Evolutionary conservation across 805 yeast genomes (phyloP).

Genomic region (Metschnikowia similis): DNA sequence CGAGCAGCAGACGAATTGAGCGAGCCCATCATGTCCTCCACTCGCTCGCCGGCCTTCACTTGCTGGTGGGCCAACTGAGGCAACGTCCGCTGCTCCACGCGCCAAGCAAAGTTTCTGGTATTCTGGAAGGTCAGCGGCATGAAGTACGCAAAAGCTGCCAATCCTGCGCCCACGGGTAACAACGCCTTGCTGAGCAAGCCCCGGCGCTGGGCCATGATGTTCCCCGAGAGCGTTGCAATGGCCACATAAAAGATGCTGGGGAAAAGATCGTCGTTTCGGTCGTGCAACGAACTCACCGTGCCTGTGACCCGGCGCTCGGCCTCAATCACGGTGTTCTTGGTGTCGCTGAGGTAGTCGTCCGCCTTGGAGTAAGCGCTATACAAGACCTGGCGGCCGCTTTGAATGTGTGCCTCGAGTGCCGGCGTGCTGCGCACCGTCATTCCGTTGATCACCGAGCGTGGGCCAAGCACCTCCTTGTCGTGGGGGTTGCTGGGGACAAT

Average conservation of each 20-base stretch:
- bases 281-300: slow-evolving; percentile 61
- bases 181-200: slow-evolving; percentile 50
- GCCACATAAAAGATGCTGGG: slow-evolving; percentile 68
- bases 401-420: slow-evolving; percentile 46
- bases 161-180: slow-evolving; percentile 58
- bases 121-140: slow-evolving; percentile 70
- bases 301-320: slow-evolving; percentile 61
- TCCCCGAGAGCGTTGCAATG: slow-evolving; percentile 68
- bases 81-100: slow-evolving; percentile 52
- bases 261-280: slow-evolving; percentile 60
- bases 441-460: slow-evolving; percentile 50
- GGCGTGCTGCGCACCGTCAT: slow-evolving; percentile 51
- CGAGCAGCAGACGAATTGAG: slow-evolving; percentile 41
- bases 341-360: slow-evolving; percentile 38
- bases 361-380: slow-evolving; percentile 24
- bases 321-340: slow-evolving; percentile 47
- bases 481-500: slow-evolving; percentile 39
- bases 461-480: slow-evolving; percentile 42
- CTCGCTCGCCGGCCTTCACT: slow-evolving; percentile 37
- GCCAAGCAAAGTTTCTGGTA: slow-evolving; percentile 54
- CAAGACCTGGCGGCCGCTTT: slow-evolving; percentile 43
- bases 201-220: slow-evolving; percentile 66
- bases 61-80: slow-evolving; percentile 68
- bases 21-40: slow-evolving; percentile 33
- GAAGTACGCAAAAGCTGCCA: slow-evolving; percentile 61